Evolutionary conservation across 2,329 filamentous ascomycete genomes (phyloP), one percentile per base, ranked within the genome.

Genomic region (Elsinoe necatrix): DNA sequence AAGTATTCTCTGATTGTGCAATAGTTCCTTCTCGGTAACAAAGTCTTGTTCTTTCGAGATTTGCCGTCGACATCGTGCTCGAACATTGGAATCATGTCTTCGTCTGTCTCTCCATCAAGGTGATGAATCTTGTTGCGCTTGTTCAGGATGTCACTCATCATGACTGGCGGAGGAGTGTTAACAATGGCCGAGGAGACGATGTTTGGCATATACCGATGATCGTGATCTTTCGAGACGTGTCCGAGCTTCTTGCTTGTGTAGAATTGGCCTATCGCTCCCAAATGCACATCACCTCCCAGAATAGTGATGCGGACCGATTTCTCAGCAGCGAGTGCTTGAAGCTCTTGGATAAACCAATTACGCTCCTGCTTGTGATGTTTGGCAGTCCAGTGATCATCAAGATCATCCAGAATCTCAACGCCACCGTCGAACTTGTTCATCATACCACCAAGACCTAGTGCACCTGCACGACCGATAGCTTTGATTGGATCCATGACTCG

Each of bases 311-410:
- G 86, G 52, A 96, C 81, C 12, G 89, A 95, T 69, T 95, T 95
- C 68, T 93, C 89, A 20, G 89, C 89, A 7, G 95, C 91, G 58
- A 98, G 78, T 65, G 95, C 89, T 71, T 98, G 95, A 23, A 98
- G 75, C 65, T 96, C 90, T 67, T 93, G 87, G 39, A 98, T 82
- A 60, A 97, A 78, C 70, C 88, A 86, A 60, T 85, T 88, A 52
- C 93, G 83, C 72, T 98, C 93, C 23, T 83, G 79, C 69, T 97
- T 98, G 74, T 97, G 91, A 67, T 90, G 88, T 68, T 89, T 95
- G 35, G 92, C 89, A 0, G 92, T 96, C 93, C 93, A 98, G 68
- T 98, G 92, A 69, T 97, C 93, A 67, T 96, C 92, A 8, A 95
- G 74, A 64, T 95, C 90, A 67, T 95, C 91, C 25, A 95, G 76